Evolutionary conservation across 1,284 basidiomycete species (phyloP), one percentile per base, ranked within the genome.

Genomic region (Earliella scabrosa): DNA sequence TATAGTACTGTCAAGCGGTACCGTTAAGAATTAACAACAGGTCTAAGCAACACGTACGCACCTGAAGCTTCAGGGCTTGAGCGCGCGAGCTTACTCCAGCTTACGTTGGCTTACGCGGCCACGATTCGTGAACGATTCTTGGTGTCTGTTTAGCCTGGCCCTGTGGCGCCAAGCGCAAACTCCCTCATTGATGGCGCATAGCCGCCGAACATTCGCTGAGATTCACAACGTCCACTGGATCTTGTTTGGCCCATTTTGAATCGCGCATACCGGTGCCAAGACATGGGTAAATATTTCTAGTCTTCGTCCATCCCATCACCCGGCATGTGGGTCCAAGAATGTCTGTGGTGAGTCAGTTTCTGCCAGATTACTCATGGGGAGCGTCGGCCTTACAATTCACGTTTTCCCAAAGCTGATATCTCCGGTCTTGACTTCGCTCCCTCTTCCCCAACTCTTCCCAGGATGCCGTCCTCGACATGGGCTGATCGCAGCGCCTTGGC

Each of bases 211-310:
- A n/a, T n/a, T 48, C 46, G 46, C 46, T 48, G 46, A 48, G 46
- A 48, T 48, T 38, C 46, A 38, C 34, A 26, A n/a, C 26, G 46
- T 48, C 23, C 23, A 14, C 34, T 35, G 46, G 46, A 48, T 48
- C 46, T 48, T 36, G 46, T 27, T 13, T 26, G 46, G 24, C 18
- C 36, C n/a, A 13, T 16, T 41, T 24, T 11, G 21, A 4, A 24
- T n/a, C 36, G 18, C 14, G 21, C 21, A 20, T 14, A 24, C 36
- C 20, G 13, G 20, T 41, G 21, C 39, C 39, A 41, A 41, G 39
- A 11, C 39, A 13, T 18, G 39, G 39, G 21, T 41, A 23, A n/a
- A 8, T 20, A 13, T 23, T n/a, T n/a, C n/a, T n/a, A n/a, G 16
- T 41, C 39, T 3, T 14, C 23, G 13, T 3, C 21, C 20, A 24